Percentiles rank a stretch among this genome's conserved stretches.
Conservation (phyloP, 768 basidiomycete genomes). For the Termitomyces sp. region DNA sequence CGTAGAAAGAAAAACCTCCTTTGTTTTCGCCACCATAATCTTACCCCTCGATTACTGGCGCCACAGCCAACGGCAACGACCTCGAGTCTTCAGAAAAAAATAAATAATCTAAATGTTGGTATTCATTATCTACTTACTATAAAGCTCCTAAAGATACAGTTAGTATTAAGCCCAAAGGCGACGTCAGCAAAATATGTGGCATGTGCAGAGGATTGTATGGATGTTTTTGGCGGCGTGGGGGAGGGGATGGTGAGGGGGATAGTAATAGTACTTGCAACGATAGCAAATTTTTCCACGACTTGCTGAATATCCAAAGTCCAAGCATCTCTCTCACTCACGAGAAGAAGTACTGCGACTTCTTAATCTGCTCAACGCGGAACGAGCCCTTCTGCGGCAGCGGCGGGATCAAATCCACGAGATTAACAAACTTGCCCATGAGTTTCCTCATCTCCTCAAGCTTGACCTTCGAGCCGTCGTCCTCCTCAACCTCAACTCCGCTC, state of each 20-base stretch:
- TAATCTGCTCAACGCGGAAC: conserved; percentile 83
- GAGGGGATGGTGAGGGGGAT: background rate
- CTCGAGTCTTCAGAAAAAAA: background rate
- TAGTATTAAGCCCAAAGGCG: background rate
- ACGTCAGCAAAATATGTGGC: background rate
- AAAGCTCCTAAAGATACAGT: conserved; percentile 12
- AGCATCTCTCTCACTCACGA: conserved; percentile 45
- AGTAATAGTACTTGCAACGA: background rate
- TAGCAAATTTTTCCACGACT: background rate
- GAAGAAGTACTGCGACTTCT: conserved; percentile 89
- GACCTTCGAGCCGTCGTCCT: conserved; percentile 22
- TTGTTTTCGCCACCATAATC: no score
- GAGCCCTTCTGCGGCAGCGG: conserved; percentile 80
- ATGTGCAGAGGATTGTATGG: conserved; percentile 7
- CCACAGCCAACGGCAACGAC: no score
- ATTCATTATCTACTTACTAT: conserved; percentile 1
- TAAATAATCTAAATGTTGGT: conserved; percentile 6
- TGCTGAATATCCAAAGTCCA: background rate
- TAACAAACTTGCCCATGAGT: conserved; percentile 63
- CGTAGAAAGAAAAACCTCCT: no score
- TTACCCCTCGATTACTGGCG: no score
- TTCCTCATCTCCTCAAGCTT: conserved; percentile 25
- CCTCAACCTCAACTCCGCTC: conserved; percentile 20
- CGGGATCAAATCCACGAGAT: conserved; percentile 73
- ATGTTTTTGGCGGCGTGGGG: background rate